A percentile compares a stretch with the other conserved stretches of the same genome.
Evolutionary conservation across 2,329 filamentous ascomycete species (phyloP).

Genomic region (Fusarium cicatricum): DNA sequence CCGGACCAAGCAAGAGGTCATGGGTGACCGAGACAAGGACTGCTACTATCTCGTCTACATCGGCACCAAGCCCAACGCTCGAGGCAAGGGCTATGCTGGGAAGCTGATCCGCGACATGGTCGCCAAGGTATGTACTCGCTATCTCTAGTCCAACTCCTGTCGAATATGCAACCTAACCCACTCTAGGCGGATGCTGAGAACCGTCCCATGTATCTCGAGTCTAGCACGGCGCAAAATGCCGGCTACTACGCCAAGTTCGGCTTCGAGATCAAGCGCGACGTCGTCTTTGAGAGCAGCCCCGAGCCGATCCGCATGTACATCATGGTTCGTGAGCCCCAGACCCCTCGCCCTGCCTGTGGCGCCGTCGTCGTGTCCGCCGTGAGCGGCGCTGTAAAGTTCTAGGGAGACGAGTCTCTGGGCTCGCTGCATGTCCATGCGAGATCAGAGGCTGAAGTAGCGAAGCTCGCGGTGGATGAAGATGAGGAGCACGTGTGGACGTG

Average conservation of each 20-base stretch:
- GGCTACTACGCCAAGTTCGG: conserved; percentile 79
- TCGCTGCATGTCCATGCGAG: conserved; percentile 14
- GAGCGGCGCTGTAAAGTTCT: conserved; percentile 36
- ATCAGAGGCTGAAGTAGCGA: conserved; percentile 28
- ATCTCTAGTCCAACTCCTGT: background rate
- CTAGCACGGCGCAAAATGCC: conserved; percentile 73
- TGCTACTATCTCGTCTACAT: conserved; percentile 87
- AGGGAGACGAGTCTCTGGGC: conserved; percentile 35
- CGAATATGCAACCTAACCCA: background rate
- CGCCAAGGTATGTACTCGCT: conserved; percentile 57
- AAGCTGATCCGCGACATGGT: conserved; percentile 77
- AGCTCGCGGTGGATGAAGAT: background rate
- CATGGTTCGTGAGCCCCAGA: conserved; percentile 79
- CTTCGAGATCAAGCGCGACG: conserved; percentile 70
- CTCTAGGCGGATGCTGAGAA: conserved; percentile 73
- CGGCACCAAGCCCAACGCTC: conserved; percentile 75
- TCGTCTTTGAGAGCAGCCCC: conserved; percentile 66
- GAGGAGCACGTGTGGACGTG: conserved; percentile 16
- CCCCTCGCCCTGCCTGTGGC: conserved; percentile 40
- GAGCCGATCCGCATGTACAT: conserved; percentile 74
- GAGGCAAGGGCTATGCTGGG: conserved; percentile 76
- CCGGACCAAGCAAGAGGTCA: conserved; percentile 72
- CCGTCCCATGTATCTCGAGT: conserved; percentile 79
- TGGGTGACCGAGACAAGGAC: conserved; percentile 71
- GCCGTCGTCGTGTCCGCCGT: conserved; percentile 32